Conservation (phyloP, 441 rosid genomes). For the Gossypium trilobum region DNA sequence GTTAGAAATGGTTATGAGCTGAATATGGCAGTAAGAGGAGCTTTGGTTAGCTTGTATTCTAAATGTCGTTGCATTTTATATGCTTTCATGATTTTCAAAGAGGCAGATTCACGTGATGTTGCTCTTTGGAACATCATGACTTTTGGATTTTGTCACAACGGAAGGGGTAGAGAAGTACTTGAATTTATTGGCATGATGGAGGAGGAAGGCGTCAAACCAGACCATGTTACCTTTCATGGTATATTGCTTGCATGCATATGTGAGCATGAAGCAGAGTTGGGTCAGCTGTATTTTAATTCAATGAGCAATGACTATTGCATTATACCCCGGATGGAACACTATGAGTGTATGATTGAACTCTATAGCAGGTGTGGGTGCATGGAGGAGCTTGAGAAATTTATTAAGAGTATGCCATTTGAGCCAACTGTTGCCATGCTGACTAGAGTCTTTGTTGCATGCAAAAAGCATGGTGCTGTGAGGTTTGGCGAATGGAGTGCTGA, state of each 20-base stretch:
- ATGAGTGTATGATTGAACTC: constrained; percentile 39
- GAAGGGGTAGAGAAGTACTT: constrained; percentile 47
- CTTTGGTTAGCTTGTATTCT: constrained; percentile 66
- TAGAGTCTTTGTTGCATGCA: constrained; percentile 40
- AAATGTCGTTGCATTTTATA: constrained; percentile 46
- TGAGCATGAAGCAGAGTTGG: constrained; percentile 43
- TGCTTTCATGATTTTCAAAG: constrained; percentile 47
- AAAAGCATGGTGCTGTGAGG: constrained; percentile 27
- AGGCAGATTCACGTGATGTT: constrained; percentile 42
- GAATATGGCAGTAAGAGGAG: constrained; percentile 48
- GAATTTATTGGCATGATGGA: constrained; percentile 46
- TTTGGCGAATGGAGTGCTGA: constrained; percentile 57
- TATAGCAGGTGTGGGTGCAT: constrained; percentile 27
- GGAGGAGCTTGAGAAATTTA: constrained; percentile 53
- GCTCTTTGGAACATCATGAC: constrained; percentile 66
- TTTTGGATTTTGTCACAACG: constrained; percentile 53
- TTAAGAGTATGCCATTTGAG: constrained; percentile 52
- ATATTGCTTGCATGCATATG: constrained; percentile 53
- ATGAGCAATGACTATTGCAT: constrained; percentile 41
- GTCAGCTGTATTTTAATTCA: constrained; percentile 39
- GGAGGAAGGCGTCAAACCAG: constrained; percentile 54
- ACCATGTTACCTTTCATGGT: constrained; percentile 55
- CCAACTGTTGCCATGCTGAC: constrained; percentile 48
- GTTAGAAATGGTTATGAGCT: constrained; percentile 50
- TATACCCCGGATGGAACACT: constrained; percentile 63